A percentile compares a stretch with the other conserved stretches of the same genome.
phyloP scores from a whole-genome alignment of 1,139 yeast genomes.

The Pichia sp. region DNA sequence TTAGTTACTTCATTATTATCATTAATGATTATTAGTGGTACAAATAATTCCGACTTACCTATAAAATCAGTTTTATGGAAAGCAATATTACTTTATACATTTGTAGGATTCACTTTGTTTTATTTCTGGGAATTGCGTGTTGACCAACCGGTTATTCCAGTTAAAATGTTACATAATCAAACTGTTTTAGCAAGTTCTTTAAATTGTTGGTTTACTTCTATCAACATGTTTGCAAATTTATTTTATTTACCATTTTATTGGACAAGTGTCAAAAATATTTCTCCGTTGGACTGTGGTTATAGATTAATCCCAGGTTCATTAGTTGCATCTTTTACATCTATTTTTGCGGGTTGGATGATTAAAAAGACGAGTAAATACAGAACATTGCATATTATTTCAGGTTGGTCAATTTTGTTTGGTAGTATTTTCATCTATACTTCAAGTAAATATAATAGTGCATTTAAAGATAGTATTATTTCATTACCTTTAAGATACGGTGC shows the following conservation, averaged over 20 bases:
- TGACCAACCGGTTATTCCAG: slow-evolving; percentile 30
- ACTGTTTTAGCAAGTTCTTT: slow-evolving; percentile 30
- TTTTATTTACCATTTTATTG: slow-evolving; percentile 31
- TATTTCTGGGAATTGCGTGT: slow-evolving; percentile 24
- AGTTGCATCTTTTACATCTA: slow-evolving; percentile 27
- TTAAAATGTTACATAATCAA: slow-evolving; percentile 25
- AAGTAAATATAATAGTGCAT: slow-evolving; percentile 14
- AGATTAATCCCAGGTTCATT: slow-evolving; percentile 33
- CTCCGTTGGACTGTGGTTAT: slow-evolving; percentile 29
- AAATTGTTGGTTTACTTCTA: slow-evolving; percentile 33
- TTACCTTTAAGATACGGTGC: slow-evolving; percentile 38
- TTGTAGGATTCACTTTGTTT: slow-evolving; percentile 16
- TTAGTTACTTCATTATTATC: slow-evolving; percentile 40
- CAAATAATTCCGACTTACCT: slow-evolving; percentile 44
- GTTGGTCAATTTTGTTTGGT: slow-evolving; percentile 31
- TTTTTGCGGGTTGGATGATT: slow-evolving; percentile 29
- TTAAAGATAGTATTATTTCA: slow-evolving; percentile 34
- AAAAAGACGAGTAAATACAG: slow-evolving; percentile 27
- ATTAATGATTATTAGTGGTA: slow-evolving; percentile 43
- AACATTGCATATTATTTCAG: slow-evolving; percentile 19
- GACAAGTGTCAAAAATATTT: slow-evolving; percentile 27
- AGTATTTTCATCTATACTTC: slow-evolving; percentile 18
- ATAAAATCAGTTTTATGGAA: slow-evolving; percentile 36
- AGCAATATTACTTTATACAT: slow-evolving; percentile 19
- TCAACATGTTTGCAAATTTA: slow-evolving; percentile 29